phyloP scores from a whole-genome alignment of 495 filamentous ascomycete species.

The Lasiosphaeriaceae sp. region DNA sequence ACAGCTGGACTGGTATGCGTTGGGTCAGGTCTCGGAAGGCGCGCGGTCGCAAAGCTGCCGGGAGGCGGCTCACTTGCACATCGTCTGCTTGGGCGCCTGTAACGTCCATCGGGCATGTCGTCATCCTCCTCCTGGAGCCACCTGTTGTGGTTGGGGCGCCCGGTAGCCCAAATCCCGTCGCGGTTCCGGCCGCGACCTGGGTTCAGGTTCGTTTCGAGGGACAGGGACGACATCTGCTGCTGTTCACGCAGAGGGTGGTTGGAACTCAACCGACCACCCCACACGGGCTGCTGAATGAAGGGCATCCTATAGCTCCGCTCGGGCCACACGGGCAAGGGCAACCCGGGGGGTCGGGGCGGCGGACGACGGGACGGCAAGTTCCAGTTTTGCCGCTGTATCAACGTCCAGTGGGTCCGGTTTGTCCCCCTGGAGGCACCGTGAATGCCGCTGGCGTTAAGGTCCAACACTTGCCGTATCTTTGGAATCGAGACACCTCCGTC shows the following conservation, averaged over 20 bases:
- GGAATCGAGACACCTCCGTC: conserved; percentile 15
- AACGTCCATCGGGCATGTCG: background rate
- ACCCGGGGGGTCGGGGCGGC: background rate
- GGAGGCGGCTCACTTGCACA: conserved; percentile 23
- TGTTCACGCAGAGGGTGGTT: background rate
- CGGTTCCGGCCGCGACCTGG: conserved; percentile 5
- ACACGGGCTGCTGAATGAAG: background rate
- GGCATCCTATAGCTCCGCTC: background rate
- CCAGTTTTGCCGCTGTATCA: no score
- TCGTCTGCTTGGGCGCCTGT: conserved; percentile 10
- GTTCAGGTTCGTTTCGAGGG: conserved; percentile 8
- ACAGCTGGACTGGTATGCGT: background rate
- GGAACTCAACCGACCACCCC: background rate
- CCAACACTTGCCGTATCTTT: background rate
- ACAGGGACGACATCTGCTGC: background rate
- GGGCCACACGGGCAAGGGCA: background rate
- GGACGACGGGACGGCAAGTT: no score
- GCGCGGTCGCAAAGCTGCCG: conserved; percentile 14
- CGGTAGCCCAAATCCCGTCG: conserved; percentile 11
- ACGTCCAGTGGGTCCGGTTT: background rate
- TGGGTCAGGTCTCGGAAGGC: background rate
- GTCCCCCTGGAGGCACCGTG: background rate
- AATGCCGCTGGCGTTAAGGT: background rate
- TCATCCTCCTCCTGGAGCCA: no score
- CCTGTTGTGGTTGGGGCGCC: background rate